These are phyloP conservation scores for Camellia granthamiana DNA, from an alignment of 148 eudicot species.

Conservation along the genomic window DNA sequence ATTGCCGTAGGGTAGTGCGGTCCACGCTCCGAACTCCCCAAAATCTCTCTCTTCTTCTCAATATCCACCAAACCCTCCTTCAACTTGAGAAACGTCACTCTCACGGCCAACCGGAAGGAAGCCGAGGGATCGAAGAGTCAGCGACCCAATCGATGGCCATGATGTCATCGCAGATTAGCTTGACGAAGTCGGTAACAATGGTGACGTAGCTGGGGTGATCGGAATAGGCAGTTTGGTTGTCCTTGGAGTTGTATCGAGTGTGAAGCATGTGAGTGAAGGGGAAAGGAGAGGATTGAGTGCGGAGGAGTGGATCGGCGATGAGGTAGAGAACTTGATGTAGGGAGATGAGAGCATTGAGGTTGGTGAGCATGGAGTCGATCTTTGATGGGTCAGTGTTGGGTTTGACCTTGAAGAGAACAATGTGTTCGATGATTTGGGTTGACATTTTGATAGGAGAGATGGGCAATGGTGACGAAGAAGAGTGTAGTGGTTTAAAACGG, in stretches of 20 bases:
- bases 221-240: constrained; percentile 56
- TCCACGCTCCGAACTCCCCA: no score
- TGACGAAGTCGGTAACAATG: constrained; percentile 47
- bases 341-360: constrained; percentile 46
- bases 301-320: constrained; percentile 48
- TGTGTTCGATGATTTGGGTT: no score
- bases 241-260: constrained; percentile 53
- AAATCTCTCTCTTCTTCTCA: constrained; percentile 34
- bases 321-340: constrained; percentile 50
- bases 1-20: no score
- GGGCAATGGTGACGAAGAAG: no score
- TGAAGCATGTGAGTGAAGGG: constrained; percentile 79
- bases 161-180: constrained; percentile 63
- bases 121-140: constrained; percentile 16
- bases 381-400: no score
- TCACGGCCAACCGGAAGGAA: constrained; percentile 46
- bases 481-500: no score
- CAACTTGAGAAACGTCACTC: constrained; percentile 32
- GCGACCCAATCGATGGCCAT: constrained; percentile 88
- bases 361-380: constrained; percentile 35
- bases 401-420: no score
- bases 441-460: no score
- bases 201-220: constrained; percentile 55
- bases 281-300: constrained; percentile 33
- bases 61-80: no score